These are phyloP conservation scores for Lepraria neglecta DNA, from an alignment of 495 filamentous ascomycete genomes.

Conservation along the genomic window DNA sequence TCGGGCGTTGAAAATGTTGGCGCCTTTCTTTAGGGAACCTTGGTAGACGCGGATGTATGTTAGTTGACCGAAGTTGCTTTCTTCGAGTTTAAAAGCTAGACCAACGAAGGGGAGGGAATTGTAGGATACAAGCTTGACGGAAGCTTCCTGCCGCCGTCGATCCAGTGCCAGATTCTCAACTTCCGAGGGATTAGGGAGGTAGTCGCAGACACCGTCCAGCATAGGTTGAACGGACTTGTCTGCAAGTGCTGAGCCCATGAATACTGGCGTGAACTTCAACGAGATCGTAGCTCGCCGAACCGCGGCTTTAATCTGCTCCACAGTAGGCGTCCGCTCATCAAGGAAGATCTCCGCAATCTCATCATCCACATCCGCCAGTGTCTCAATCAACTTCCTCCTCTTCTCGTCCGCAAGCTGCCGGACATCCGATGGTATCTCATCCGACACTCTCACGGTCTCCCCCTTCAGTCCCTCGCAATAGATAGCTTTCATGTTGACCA, in stretches of 20 bases:
- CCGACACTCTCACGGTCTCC: slow-evolving; percentile 61
- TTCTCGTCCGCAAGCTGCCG: slow-evolving; percentile 70
- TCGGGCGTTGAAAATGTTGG: slow-evolving; percentile 88
- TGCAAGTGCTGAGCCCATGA: slow-evolving; percentile 92
- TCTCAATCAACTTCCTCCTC: slow-evolving; percentile 81
- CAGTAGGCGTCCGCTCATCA: slow-evolving; percentile 70
- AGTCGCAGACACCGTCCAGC: slow-evolving; percentile 95
- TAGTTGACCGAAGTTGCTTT: slow-evolving; percentile 96
- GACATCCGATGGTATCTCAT: slow-evolving; percentile 74
- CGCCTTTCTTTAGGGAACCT: slow-evolving; percentile 78
- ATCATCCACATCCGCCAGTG: slow-evolving; percentile 94
- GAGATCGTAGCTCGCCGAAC: slow-evolving; percentile 83
- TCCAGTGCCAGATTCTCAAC: slow-evolving; percentile 89
- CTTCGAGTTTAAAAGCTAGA: slow-evolving; percentile 97
- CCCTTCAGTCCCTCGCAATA: slow-evolving; percentile 84
- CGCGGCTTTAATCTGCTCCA: slow-evolving; percentile 77
- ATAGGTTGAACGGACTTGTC: slow-evolving; percentile 96
- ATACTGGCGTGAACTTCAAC: slow-evolving; percentile 88
- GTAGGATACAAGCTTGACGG: slow-evolving; percentile 84
- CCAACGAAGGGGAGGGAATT: slow-evolving; percentile 91
- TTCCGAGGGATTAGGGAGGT: slow-evolving; percentile 86
- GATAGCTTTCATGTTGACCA: slow-evolving; percentile 86
- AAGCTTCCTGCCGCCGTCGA: slow-evolving; percentile 64
- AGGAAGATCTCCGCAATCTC: slow-evolving; percentile 97
- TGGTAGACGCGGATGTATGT: slow-evolving; percentile 99